These are phyloP conservation scores for Solanum acaule DNA, from an alignment of 257 asterid species.

Conservation along the genomic window DNA sequence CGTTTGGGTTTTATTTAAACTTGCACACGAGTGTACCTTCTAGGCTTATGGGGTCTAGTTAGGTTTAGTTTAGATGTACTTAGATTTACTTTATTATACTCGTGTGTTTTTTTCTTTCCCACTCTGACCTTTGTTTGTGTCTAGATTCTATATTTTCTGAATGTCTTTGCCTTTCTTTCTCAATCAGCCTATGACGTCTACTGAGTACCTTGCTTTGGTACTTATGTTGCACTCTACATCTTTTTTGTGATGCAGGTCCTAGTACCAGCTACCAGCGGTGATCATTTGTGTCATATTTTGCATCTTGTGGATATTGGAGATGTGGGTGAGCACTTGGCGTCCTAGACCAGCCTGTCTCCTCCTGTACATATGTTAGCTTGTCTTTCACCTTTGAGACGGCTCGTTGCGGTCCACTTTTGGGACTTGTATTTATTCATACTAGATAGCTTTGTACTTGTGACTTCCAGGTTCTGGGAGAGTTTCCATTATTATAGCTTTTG, in stretches of 20 bases:
- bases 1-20: background rate
- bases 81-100: background rate
- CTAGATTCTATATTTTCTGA: background rate
- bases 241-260: background rate
- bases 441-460: no score
- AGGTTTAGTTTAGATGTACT: background rate
- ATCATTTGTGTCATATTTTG: background rate
- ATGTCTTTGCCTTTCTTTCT: background rate
- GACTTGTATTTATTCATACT: no score
- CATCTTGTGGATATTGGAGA: no score
- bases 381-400: background rate
- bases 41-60: background rate
- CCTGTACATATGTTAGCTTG: background rate
- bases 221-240: background rate
- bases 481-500: background rate
- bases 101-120: background rate
- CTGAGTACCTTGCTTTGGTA: background rate
- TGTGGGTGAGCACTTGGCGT: background rate
- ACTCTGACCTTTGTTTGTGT: background rate
- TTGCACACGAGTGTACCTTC: background rate
- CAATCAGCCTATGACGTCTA: background rate
- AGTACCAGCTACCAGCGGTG: background rate
- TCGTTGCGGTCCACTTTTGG: background rate
- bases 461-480: background rate
- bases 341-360: background rate